Conservation (phyloP, 331 rosid genomes). For the Erythrophleum ivorense region DNA sequence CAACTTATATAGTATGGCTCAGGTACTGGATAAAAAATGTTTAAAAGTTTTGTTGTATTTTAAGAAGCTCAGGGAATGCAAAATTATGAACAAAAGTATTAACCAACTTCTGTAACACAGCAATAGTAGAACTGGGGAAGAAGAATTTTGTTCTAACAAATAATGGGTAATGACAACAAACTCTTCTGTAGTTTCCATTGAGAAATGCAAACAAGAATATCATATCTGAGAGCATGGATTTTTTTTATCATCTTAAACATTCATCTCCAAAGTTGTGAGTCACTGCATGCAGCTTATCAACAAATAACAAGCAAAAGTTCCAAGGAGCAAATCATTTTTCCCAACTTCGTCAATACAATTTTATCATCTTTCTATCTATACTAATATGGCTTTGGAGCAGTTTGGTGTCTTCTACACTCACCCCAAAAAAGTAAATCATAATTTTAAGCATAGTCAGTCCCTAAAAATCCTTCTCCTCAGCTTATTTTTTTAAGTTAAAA, state of each 20-base stretch:
- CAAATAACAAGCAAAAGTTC: conserved; percentile 40
- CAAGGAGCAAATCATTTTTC: conserved; percentile 36
- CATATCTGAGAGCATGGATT: background rate
- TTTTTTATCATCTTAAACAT: background rate
- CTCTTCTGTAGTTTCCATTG: background rate
- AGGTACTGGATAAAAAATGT: conserved; percentile 38
- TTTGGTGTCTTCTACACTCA: background rate
- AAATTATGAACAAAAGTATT: conserved; percentile 40
- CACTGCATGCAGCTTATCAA: conserved; percentile 40
- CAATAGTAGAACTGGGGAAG: no score
- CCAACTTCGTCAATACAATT: conserved; percentile 37
- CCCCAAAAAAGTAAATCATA: no score
- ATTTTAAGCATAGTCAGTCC: no score
- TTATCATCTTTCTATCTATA: conserved; percentile 3
- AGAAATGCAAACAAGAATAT: conserved; percentile 8
- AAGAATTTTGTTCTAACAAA: background rate
- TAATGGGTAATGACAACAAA: background rate
- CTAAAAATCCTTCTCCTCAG: no score
- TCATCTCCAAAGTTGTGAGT: background rate
- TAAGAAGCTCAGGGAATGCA: conserved; percentile 40
- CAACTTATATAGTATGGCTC: conserved; percentile 29
- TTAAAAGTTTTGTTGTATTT: conserved; percentile 36
- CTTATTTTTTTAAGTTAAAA: no score
- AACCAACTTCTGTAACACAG: conserved; percentile 35
- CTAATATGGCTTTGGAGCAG: background rate